Base-by-base conservation (phyloP, 2,329 filamentous ascomycete species). In the Lecanicillium sp. region DNA sequence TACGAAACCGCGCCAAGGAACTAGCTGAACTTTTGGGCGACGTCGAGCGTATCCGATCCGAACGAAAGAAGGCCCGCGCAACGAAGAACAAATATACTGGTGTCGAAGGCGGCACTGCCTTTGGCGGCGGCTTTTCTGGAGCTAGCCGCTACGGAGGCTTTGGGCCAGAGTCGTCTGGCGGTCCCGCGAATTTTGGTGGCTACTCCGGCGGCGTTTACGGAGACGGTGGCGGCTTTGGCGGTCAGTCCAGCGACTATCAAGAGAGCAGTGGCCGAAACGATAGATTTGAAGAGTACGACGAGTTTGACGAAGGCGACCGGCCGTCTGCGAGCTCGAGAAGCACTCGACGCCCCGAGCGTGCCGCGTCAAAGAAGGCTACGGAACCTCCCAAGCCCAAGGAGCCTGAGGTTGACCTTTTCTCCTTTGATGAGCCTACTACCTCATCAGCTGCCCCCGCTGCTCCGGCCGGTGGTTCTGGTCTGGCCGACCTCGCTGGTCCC, bases 11-110 rank as follows among this genome's bases (percentile, higher is more conserved):
- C 48, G 88, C 92, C 49, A 96, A 96, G 65, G 92, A 98, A 66
- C 72, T 98, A 36, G 84, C 87, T 11, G 94, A 98, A 47, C 77
- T 98, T n/a, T 72, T 98, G 35, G 73, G 86, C 52, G 92, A 98
- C 50, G 87, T 96, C 43, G 90, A 97, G 14, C 77, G 82, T 14
- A 95, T 97, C 51, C 78, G 84, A 44, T 56, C 79, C 28, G 80
- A 85, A 63, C 76, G 80, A 49, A 98, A 98, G 71, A 98, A 98
- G 69, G 86, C 92, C 29, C 77, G 88, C 44, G 64, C 81, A 30
- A 94, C 90, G 54, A 84, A 89, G 61, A 90, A 89, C 65, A 98
- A 98, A 63, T 98, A 96, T 60, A 85, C 84, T 4, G 92, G 92
- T 43, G 87, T 95, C 30, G 90, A 96, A 61, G 90, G 92, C 43